Evolutionary conservation across 805 yeast genomes (phyloP).

Genomic region (Wickerhamomyces bisporus): DNA sequence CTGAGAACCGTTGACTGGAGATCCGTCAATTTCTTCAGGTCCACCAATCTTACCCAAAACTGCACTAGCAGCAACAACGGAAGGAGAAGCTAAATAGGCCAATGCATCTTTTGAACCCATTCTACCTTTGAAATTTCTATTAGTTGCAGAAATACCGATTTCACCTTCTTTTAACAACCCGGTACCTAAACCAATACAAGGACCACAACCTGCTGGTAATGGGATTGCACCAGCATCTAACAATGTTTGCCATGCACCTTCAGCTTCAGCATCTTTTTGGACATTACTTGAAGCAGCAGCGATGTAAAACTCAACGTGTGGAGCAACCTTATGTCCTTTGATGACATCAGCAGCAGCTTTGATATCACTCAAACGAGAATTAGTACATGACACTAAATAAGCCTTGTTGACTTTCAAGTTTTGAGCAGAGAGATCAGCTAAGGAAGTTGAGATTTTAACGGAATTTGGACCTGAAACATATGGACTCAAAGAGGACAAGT

Average conservation of each 20-base stretch:
- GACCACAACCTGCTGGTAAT: constrained; percentile 98
- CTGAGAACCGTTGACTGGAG: constrained; percentile 41
- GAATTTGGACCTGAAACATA: constrained; percentile 96
- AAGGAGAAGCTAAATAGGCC: constrained; percentile 95
- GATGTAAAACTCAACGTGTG: constrained; percentile 89
- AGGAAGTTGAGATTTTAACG: constrained; percentile 82
- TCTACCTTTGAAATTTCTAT: constrained; percentile 97
- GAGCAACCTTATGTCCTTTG: constrained; percentile 72
- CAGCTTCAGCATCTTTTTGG: constrained; percentile 84
- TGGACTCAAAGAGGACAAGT: constrained; percentile 76
- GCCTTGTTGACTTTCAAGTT: constrained; percentile 86
- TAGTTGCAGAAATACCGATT: constrained; percentile 97
- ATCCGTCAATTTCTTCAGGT: constrained; percentile 78
- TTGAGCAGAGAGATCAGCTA: constrained; percentile 66
- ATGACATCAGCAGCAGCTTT: constrained; percentile 91
- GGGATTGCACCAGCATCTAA: constrained; percentile 92
- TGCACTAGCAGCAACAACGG: constrained; percentile 97
- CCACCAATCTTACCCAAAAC: constrained; percentile 90
- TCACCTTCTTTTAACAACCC: constrained; percentile 94
- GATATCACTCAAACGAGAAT: constrained; percentile 88
- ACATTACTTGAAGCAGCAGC: constrained; percentile 97
- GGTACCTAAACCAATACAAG: constrained; percentile 96
- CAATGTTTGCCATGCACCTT: constrained; percentile 89
- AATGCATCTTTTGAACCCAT: constrained; percentile 98
- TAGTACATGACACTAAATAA: constrained; percentile 95